Evolutionary conservation across 1,139 yeast species (phyloP).

Genomic region (Yamadazyma siamensis): DNA sequence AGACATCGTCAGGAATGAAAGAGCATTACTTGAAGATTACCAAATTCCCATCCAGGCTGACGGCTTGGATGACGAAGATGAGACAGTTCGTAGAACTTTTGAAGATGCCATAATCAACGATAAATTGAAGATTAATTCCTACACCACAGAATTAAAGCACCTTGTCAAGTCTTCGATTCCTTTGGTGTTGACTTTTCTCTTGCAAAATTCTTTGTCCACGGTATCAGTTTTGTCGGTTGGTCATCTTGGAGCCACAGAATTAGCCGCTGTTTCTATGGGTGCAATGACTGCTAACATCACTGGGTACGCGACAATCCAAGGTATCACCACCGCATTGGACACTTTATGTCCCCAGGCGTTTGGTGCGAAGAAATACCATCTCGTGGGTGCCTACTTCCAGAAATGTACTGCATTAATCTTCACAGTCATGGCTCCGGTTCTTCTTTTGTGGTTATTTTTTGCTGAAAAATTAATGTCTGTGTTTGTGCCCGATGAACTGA

Average conservation of each 20-base stretch:
- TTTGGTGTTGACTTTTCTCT: conserved; percentile 48
- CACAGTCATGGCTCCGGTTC: conserved; percentile 47
- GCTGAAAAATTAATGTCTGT: conserved; percentile 37
- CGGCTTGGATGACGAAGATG: conserved; percentile 17
- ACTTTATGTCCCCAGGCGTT: conserved; percentile 60
- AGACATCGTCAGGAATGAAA: conserved; percentile 33
- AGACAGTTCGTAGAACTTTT: conserved; percentile 28
- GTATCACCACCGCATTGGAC: conserved; percentile 56
- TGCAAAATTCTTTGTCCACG: conserved; percentile 55
- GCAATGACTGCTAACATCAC: conserved; percentile 61
- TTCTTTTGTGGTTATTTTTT: conserved; percentile 47
- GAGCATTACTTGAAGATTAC: conserved; percentile 32
- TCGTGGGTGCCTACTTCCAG: conserved; percentile 54
- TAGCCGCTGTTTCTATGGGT: conserved; percentile 63
- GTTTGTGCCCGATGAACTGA: conserved; percentile 42
- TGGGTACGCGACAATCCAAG: conserved; percentile 57
- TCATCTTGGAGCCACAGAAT: conserved; percentile 54
- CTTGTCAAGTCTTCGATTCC: conserved; percentile 48
- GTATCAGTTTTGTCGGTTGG: conserved; percentile 60
- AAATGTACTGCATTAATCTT: conserved; percentile 52
- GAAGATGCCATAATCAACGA: conserved; percentile 33
- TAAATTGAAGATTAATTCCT: conserved; percentile 24
- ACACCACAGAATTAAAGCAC: conserved; percentile 35
- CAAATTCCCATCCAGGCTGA: conserved; percentile 15
- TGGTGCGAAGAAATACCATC: conserved; percentile 50